A percentile compares a stretch with the other conserved stretches of the same genome.
These are phyloP conservation scores for Thyridium curvatum DNA, from an alignment of 2,329 filamentous ascomycete genomes.

Conservation along the genomic window DNA sequence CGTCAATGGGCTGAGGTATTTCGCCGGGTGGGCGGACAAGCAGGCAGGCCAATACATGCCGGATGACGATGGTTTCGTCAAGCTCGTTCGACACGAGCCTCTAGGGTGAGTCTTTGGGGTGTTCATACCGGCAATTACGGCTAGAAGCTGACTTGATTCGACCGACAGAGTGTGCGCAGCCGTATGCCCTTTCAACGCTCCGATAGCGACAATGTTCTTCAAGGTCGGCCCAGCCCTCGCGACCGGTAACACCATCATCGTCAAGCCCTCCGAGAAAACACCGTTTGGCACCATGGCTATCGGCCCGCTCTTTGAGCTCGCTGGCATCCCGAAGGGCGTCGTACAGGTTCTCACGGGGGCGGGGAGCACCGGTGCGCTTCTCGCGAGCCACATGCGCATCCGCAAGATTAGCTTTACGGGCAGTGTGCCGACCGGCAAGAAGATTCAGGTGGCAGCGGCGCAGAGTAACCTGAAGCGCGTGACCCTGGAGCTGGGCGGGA, in stretches of 20 bases:
- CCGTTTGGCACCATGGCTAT: conserved; percentile 32
- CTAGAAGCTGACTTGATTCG: neutral
- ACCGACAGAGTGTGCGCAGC: neutral
- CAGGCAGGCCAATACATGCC: neutral
- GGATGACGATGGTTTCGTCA: neutral
- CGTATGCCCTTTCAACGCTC: conserved; percentile 15
- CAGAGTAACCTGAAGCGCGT: conserved; percentile 54
- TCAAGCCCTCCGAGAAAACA: conserved; percentile 27
- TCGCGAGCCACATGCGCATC: conserved; percentile 51
- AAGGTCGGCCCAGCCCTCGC: conserved; percentile 24
- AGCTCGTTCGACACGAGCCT: conserved; percentile 1
- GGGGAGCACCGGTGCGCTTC: conserved; percentile 55
- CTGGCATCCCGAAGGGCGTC: conserved; percentile 55
- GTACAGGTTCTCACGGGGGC: conserved; percentile 55
- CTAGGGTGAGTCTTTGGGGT: neutral
- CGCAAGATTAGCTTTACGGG: conserved; percentile 59
- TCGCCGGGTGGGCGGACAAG: conserved; percentile 2
- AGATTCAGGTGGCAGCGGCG: conserved; percentile 53
- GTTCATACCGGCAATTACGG: neutral
- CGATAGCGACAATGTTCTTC: conserved; percentile 13
- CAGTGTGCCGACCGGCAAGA: conserved; percentile 48
- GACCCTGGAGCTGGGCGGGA: conserved; percentile 52
- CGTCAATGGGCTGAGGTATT: neutral
- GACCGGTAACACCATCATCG: conserved; percentile 24
- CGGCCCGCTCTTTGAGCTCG: conserved; percentile 46